Base-by-base conservation (phyloP, 345 rosid genomes). In the Citrus medica region DNA sequence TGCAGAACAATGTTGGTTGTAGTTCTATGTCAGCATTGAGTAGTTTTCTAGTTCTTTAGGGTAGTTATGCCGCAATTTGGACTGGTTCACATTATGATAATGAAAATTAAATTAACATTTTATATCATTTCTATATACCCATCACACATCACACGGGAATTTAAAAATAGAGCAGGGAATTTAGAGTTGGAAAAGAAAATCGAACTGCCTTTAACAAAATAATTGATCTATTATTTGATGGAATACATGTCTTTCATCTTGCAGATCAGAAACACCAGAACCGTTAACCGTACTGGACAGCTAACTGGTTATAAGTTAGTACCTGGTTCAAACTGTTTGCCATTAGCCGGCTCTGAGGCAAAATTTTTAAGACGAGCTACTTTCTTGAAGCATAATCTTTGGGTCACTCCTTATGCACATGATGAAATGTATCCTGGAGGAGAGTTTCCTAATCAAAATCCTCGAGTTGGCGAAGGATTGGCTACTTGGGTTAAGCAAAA, bases 361-460 rank as follows among this genome's bases (percentile, higher is more conserved):
- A 87, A 86, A 71, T 85, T 90, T 79, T 73, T 92, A 64, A 46
- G 51, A 46, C 51, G 51, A 46, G 51, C 51, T 13, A 5, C 51
- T 13, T 90, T 92, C 82, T 75, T 90, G 84, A 89, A 89, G 83
- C 97, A 90, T 74, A 92, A 89, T 69, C 91, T 90, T 30, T 92
- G 97, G 94, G 92, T 92, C 67, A 92, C 94, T 33, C 88, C 87
- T 13, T 90, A 85, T 79, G 78, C 91, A 46, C 87, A 37, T 1
- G 89, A 85, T 51, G 91, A 92, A 78, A 89, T 87, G 90, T 85
- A 78, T 78, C 97, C 94, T 12, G 97, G 93, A 67, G 93, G 97
- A 73, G 93, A 92, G 73, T 90, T 90, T 80, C 97, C 97, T 12
- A 89, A 90, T 77, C 97, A 90, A 83, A 92, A 92, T 71, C 97